Conservation (phyloP, 129 eudicot genomes). For the Logfia minima region DNA sequence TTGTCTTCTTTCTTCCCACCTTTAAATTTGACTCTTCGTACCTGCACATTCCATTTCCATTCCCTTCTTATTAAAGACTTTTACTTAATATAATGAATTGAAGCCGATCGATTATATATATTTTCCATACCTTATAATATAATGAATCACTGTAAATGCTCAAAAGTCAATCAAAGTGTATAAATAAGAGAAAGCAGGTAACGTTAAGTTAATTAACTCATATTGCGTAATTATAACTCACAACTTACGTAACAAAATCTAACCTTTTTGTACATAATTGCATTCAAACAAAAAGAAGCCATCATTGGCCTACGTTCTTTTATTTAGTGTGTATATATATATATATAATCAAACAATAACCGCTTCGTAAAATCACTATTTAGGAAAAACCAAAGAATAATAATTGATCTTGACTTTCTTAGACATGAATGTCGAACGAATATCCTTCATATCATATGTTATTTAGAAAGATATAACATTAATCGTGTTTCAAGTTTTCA, state of each 20-base stretch:
- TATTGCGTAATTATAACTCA: conserved; percentile 11
- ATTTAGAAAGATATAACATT: too few relatives aligned
- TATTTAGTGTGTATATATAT: background rate
- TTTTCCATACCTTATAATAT: background rate
- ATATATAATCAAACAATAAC: too few relatives aligned
- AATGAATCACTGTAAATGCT: background rate
- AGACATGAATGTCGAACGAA: too few relatives aligned
- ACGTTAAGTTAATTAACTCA: conserved; percentile 4
- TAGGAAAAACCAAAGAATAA: too few relatives aligned
- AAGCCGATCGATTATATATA: background rate
- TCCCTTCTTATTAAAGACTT: too few relatives aligned
- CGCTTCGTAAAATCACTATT: too few relatives aligned
- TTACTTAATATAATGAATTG: background rate
- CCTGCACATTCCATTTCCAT: conserved; percentile 13
- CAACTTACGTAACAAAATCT: conserved; percentile 22
- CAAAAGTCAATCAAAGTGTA: conserved; percentile 17
- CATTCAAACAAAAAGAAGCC: conserved; percentile 4
- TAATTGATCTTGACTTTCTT: too few relatives aligned
- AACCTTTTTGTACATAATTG: background rate
- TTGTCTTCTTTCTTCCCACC: conserved; percentile 77
- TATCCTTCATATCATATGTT: too few relatives aligned
- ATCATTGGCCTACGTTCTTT: conserved; percentile 23
- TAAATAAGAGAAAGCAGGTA: conserved; percentile 5
- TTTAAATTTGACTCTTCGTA: conserved; percentile 59
- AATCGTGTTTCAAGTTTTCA: too few relatives aligned